Evolutionary conservation across 1,284 basidiomycete species (phyloP), one percentile per base, ranked within the genome.

Genomic region (Fomitopsis pinicola): DNA sequence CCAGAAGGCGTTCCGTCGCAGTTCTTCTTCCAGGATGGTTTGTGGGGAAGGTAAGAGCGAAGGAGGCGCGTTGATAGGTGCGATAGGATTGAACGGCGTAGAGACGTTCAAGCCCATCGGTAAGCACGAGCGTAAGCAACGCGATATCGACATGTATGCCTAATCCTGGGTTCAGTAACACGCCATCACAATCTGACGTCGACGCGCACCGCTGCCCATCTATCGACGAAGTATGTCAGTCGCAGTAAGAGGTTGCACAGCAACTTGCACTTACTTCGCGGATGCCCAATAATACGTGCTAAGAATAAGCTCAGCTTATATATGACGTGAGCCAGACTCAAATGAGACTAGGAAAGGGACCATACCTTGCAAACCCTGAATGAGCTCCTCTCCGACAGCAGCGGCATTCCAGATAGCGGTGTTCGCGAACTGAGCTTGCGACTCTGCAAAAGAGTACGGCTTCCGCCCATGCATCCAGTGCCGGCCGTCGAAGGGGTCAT

Each of bases 231-330:
- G 9, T 1, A 9, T 33, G 28, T 57, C 35, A 63, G 55, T 15
- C 7, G n/a, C 12, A 0, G 45, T 12, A 35, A 15, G 52, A 22
- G 10, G 22, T 8, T 46, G 42, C 22, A 35, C 36, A 38, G 3
- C 42, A 38, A 33, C n/a, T 9, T 1, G 2, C 2, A 63, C 77
- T 59, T 64, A 86, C 87, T 82, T 85, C 55, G 86, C 86, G 69
- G 89, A 84, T 56, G 82, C 84, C 81, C 87, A 88, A 66, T 88
- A 88, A 72, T 87, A 89, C 82, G 86, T 87, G 14, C 81, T 81
- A 54, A 90, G 74, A 52, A 90, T 77, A 28, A 87, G 76, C 58
- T 82, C 78, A 15, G 87, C 89, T n/a, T n/a, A n/a, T 90, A 30
- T 17, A 60, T 22, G 52, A 44, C 15, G 14, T 46, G 17, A 44